Conservation (phyloP, 1,284 basidiomycete species). For the Gomphus sp. region DNA sequence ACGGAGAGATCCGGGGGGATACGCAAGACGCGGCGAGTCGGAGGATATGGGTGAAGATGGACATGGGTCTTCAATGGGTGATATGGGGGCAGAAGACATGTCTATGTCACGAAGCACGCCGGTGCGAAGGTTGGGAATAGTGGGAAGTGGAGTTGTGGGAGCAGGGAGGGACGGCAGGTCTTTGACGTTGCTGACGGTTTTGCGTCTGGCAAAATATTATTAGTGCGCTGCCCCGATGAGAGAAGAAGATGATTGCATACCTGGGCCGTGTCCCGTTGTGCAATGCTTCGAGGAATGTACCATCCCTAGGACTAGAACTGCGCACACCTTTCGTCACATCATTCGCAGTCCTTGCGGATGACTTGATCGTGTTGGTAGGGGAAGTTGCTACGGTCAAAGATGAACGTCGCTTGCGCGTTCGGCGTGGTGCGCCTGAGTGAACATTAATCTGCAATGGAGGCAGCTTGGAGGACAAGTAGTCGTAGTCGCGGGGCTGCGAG, state of each 20-base stretch:
- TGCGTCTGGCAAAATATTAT: not conserved
- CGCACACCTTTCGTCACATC: not conserved
- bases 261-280: not conserved
- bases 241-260: not conserved
- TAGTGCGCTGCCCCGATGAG: not conserved
- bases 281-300: not conserved
- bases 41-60: not conserved
- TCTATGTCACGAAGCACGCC: not conserved
- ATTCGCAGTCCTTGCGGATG: not conserved
- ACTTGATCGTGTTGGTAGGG: slow-evolving; percentile 4
- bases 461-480: not conserved
- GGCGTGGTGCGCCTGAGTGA: not conserved
- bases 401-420: slow-evolving; percentile 3
- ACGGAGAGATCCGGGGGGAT: not conserved
- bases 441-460: slow-evolving; percentile 1
- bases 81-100: not conserved
- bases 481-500: not conserved
- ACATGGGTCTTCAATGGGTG: not conserved
- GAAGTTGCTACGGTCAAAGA: slow-evolving; percentile 4
- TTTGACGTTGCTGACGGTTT: not conserved
- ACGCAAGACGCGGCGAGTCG: not conserved
- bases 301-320: not conserved
- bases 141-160: not conserved
- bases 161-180: not conserved
- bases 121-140: not conserved